phyloP scores from a whole-genome alignment of 2,329 filamentous ascomycete genomes.

The Leptosphaerulina australis region DNA sequence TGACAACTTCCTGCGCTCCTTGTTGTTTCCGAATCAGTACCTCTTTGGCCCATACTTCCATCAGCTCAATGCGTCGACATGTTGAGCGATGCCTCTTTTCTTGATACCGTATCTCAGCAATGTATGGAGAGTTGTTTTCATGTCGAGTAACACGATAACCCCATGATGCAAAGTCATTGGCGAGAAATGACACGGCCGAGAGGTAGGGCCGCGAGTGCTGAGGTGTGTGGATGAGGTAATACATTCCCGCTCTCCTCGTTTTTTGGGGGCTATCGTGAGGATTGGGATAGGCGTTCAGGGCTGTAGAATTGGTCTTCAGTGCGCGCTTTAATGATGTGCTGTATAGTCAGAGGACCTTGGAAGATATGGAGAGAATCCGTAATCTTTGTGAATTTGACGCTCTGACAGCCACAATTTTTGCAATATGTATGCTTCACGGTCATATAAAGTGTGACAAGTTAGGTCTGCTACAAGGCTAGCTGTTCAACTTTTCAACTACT shows the following conservation, averaged over 20 bases:
- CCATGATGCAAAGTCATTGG: conserved; percentile 25
- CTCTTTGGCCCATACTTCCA: conserved; percentile 29
- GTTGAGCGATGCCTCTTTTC: conserved; percentile 13
- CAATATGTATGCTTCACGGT: not conserved
- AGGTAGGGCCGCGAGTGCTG: conserved; percentile 10
- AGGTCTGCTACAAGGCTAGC: not conserved
- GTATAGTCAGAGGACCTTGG: not conserved
- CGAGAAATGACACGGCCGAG: conserved; percentile 24
- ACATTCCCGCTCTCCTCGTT: no score
- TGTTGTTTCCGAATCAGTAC: conserved; percentile 14
- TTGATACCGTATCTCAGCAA: conserved; percentile 19
- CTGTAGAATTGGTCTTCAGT: not conserved
- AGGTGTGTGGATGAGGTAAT: conserved; percentile 8
- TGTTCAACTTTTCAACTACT: not conserved
- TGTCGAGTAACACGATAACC: conserved; percentile 22
- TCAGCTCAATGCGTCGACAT: conserved; percentile 17
- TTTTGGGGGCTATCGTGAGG: no score
- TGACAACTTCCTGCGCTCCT: not conserved
- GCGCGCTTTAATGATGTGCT: not conserved
- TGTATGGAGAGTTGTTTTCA: conserved; percentile 18
- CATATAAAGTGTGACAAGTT: not conserved
- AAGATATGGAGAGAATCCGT: not conserved
- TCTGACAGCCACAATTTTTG: not conserved
- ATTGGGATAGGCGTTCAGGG: no score
- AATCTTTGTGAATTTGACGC: not conserved